Percentiles rank a stretch among this genome's conserved stretches.
phyloP scores from a whole-genome alignment of 2,329 filamentous ascomycete species.

The Aquanectria penicillioides region DNA sequence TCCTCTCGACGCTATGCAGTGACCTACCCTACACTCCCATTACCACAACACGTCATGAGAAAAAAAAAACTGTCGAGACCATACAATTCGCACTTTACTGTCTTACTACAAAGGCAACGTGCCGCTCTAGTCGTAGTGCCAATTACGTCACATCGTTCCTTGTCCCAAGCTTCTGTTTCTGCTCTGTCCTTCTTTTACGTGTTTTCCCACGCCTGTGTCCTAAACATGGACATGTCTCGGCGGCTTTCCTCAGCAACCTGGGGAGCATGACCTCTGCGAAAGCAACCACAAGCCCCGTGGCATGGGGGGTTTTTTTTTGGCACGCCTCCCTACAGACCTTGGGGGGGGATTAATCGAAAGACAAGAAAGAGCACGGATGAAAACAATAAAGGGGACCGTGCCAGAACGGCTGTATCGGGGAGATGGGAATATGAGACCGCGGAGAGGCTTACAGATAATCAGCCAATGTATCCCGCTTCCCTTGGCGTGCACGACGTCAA shows the following conservation, averaged over 20 bases:
- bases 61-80: neutral
- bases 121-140: constrained; percentile 13
- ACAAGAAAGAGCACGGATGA: neutral
- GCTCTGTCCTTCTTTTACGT: constrained; percentile 5
- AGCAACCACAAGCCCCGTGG: constrained; percentile 5
- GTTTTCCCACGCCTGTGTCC: constrained; percentile 11
- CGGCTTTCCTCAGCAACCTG: constrained; percentile 7
- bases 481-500: constrained; percentile 17
- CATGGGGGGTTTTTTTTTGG: neutral
- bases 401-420: neutral
- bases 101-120: constrained; percentile 11
- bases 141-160: constrained; percentile 29
- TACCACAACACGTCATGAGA: neutral
- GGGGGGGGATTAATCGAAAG: no score
- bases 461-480: no score
- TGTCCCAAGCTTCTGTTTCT: constrained; percentile 5
- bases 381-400: constrained; percentile 6
- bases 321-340: neutral
- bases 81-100: neutral
- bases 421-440: neutral
- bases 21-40: constrained; percentile 11
- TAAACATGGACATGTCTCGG: constrained; percentile 15
- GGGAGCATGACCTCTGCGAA: constrained; percentile 6
- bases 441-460: constrained; percentile 12
- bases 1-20: no score